phyloP scores from a whole-genome alignment of 352 stramenopile genomes.

The Pythium rhizo-oryzae region DNA sequence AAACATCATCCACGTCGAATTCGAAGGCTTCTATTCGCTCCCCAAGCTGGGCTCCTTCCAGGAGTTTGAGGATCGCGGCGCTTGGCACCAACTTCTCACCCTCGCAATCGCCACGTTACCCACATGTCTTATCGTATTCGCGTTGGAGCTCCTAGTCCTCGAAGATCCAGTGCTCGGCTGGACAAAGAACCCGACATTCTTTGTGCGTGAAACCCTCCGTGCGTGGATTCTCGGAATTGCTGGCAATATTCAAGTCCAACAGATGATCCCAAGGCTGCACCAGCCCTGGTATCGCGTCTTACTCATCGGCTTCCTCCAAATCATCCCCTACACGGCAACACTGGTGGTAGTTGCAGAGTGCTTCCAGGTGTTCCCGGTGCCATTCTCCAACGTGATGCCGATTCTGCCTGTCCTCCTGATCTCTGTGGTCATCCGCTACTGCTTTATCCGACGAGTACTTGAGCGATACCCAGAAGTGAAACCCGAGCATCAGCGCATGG shows the following conservation, averaged over 20 bases:
- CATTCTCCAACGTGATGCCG: slow-evolving; percentile 22
- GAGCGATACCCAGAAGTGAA: slow-evolving; percentile 8
- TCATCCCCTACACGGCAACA: slow-evolving; percentile 28
- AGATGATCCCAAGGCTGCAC: slow-evolving; percentile 36
- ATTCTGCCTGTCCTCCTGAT: slow-evolving; percentile 19
- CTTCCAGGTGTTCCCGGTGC: slow-evolving; percentile 36
- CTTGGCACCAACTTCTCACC: neutral
- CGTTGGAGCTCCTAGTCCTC: slow-evolving; percentile 9
- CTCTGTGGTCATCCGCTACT: slow-evolving; percentile 20
- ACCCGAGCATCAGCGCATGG: slow-evolving; percentile 8
- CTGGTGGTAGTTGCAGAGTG: slow-evolving; percentile 22
- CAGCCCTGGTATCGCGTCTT: slow-evolving; percentile 16
- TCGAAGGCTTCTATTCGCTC: slow-evolving; percentile 17
- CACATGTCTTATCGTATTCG: neutral
- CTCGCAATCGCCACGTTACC: neutral
- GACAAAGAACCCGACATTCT: slow-evolving; percentile 23
- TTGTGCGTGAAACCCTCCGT: slow-evolving; percentile 31
- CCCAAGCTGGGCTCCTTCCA: slow-evolving; percentile 18
- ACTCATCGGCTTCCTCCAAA: slow-evolving; percentile 2
- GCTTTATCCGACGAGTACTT: neutral
- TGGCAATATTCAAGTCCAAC: slow-evolving; percentile 17
- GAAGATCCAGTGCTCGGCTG: slow-evolving; percentile 13
- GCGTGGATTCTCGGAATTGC: slow-evolving; percentile 23
- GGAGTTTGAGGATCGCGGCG: neutral
- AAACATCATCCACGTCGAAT: slow-evolving; percentile 11